Percentiles rank a stretch among this genome's conserved stretches.
phyloP scores from a whole-genome alignment of 2,329 filamentous ascomycete species.

The Didymella lethalis region DNA sequence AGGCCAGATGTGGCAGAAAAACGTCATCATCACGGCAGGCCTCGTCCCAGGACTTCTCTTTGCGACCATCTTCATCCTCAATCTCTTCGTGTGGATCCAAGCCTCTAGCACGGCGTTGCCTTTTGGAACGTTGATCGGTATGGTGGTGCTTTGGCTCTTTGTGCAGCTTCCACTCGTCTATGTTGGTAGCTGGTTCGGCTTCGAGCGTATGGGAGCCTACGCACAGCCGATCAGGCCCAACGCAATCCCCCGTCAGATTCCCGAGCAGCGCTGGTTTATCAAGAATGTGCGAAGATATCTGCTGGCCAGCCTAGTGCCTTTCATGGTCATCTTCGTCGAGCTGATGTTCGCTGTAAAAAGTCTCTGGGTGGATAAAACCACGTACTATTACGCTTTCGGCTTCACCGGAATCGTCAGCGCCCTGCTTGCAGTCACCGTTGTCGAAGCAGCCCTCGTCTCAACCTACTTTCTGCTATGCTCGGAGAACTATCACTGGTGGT shows the following conservation, averaged over 20 bases:
- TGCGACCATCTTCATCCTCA: slow-evolving; percentile 76
- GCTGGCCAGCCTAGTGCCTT: slow-evolving; percentile 79
- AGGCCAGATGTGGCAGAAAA: slow-evolving; percentile 76
- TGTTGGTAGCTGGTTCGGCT: slow-evolving; percentile 79
- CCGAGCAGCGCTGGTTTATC: slow-evolving; percentile 77
- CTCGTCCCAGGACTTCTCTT: slow-evolving; percentile 83
- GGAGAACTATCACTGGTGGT: slow-evolving; percentile 89
- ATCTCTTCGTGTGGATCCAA: slow-evolving; percentile 90
- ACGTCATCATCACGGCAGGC: slow-evolving; percentile 75
- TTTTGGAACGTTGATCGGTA: slow-evolving; percentile 76
- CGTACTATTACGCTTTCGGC: slow-evolving; percentile 91
- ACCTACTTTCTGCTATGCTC: slow-evolving; percentile 84
- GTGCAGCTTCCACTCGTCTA: slow-evolving; percentile 88
- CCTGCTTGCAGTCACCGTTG: slow-evolving; percentile 77
- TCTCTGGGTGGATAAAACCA: slow-evolving; percentile 88
- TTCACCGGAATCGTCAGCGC: slow-evolving; percentile 78
- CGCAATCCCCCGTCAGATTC: slow-evolving; percentile 75
- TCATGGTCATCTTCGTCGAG: slow-evolving; percentile 88
- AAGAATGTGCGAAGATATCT: slow-evolving; percentile 69
- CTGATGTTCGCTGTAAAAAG: slow-evolving; percentile 87
- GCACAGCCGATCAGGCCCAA: slow-evolving; percentile 83
- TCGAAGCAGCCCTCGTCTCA: slow-evolving; percentile 83
- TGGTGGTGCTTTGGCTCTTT: slow-evolving; percentile 81
- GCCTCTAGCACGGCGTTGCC: slow-evolving; percentile 87
- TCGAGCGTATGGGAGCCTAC: slow-evolving; percentile 71